These are phyloP conservation scores for Geranomyces michiganensis DNA, from an alignment of 192 early-diverging fungal genomes.

Conservation along the genomic window DNA sequence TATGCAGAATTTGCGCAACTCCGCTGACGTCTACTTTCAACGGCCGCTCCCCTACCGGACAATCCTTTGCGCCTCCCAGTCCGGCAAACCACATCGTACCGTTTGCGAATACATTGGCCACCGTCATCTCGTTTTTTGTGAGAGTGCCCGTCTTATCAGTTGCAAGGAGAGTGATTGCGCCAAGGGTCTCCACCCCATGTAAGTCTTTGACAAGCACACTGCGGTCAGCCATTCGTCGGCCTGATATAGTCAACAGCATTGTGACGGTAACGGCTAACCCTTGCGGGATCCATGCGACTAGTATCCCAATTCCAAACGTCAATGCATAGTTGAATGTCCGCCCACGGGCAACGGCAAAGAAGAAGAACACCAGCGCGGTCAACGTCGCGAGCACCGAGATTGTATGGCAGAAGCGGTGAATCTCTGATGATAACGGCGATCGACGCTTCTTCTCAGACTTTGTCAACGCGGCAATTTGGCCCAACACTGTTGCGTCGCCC, in stretches of 20 bases:
- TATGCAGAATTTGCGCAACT: constrained; percentile 74
- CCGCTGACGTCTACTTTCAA: constrained; percentile 49
- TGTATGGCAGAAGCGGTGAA: constrained; percentile 51
- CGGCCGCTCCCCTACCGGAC: constrained; percentile 16
- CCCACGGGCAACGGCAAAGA: constrained; percentile 40
- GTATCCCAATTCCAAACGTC: constrained; percentile 60
- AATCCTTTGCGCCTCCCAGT: constrained; percentile 9
- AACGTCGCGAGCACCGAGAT: constrained; percentile 49
- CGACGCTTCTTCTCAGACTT: constrained; percentile 39
- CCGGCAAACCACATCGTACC: constrained; percentile 30
- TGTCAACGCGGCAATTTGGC: constrained; percentile 51
- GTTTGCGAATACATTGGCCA: constrained; percentile 51
- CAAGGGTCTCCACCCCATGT: constrained; percentile 66
- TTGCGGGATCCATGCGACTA: constrained; percentile 64
- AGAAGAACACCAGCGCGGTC: constrained; percentile 57
- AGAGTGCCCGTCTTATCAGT: constrained; percentile 79
- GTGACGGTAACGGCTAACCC: constrained; percentile 60
- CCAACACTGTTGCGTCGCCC: constrained; percentile 51
- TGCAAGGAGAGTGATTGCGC: constrained; percentile 63
- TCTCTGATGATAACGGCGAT: constrained; percentile 49
- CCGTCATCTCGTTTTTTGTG: constrained; percentile 65
- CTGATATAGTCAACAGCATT: constrained; percentile 57
- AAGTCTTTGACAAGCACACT: constrained; percentile 67
- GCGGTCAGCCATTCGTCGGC: constrained; percentile 54
- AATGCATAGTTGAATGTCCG: constrained; percentile 45